Base-by-base conservation (phyloP, 2,329 filamentous ascomycete species). In the Dactylellina cionopaga region DNA sequence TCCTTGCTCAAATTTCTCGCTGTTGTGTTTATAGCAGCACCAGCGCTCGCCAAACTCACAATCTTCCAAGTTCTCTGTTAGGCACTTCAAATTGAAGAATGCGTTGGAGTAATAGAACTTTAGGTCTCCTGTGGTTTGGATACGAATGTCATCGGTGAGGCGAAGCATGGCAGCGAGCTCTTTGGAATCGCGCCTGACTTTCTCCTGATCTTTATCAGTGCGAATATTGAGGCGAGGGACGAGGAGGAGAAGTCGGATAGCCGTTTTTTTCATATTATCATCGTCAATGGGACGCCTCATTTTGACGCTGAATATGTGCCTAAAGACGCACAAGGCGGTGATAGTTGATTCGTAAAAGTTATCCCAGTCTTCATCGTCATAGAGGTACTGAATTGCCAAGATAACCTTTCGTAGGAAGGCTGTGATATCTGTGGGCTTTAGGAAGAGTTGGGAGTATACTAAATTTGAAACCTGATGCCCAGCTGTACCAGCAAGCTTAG, bases 61-160 rank as follows among this genome's bases (percentile, higher is more conserved):
- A n/a, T 6, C 25, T n/a, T 54, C 15, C 2, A 54, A 3, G 3
- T 2, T 6, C n/a, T 25, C 46, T 1, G 35, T 25, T 1, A 47
- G 46, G 15, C 59, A 64, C 11, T 22, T 3, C 1, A 44, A 17
- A 11, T 15, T 19, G n/a, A 27, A 33, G 17, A 54, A 64, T 6
- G 33, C 25, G 1, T 43, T 54, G 13, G 59, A 64, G 22, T 54
- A 54, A 13, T 64, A 24, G 25, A 54, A 44, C 31, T 33, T 22
- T 7, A 64, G 11, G 3, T 52, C 35, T 7, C 59, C 59, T 2
- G 33, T 51, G 9, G 47, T 33, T 24, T 44, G 59, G 11, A 64
- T 54, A 11, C 59, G 59, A 2, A 64, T 64, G 13, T 64, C 59
- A 11, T 64, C 59, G 11, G n/a, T 13, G 13, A 54, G 47, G 3